Conservation (phyloP, 2,329 filamentous ascomycete genomes). For the Cladosporium austrohemisphaericum region DNA sequence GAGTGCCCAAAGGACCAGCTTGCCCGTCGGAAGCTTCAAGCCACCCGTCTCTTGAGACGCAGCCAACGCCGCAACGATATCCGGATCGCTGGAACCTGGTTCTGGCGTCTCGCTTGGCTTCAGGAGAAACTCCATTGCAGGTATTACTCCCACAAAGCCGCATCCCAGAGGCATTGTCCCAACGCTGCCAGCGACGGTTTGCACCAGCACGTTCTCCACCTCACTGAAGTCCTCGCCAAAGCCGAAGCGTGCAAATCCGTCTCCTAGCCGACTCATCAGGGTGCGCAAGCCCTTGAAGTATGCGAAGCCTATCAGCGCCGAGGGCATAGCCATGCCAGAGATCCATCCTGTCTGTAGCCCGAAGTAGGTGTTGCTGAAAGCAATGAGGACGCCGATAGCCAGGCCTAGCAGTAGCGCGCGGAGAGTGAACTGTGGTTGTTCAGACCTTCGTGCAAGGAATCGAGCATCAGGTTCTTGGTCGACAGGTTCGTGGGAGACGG, state of each 20-base stretch:
- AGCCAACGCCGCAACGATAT: conserved; percentile 20
- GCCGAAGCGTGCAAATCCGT: conserved; percentile 21
- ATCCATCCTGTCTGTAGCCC: conserved; percentile 88
- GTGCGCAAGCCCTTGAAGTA: conserved; percentile 78
- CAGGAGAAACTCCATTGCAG: conserved; percentile 83
- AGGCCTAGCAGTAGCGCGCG: conserved; percentile 78
- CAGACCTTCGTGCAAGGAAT: conserved; percentile 27
- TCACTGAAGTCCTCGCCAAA: conserved; percentile 69
- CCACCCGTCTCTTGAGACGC: conserved; percentile 24
- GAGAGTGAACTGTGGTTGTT: conserved; percentile 65
- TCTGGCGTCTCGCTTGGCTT: conserved; percentile 60
- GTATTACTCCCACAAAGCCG: conserved; percentile 92
- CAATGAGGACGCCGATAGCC: conserved; percentile 82
- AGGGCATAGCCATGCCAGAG: conserved; percentile 93
- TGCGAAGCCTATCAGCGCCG: conserved; percentile 88
- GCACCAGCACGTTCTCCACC: conserved; percentile 93
- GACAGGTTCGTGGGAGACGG: conserved; percentile 4
- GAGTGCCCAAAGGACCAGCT: conserved; percentile 83
- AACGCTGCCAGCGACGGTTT: conserved; percentile 91
- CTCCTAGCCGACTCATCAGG: conserved; percentile 58
- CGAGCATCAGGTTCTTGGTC: conserved; percentile 26
- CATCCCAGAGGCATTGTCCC: conserved; percentile 96
- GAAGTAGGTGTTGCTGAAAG: conserved; percentile 98
- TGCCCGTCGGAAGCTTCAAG: conserved; percentile 54
- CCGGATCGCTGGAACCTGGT: conserved; percentile 20